These are phyloP conservation scores for Cenchrus fungigraminus DNA, from an alignment of 176 grass and related monocot species.

Conservation along the genomic window DNA sequence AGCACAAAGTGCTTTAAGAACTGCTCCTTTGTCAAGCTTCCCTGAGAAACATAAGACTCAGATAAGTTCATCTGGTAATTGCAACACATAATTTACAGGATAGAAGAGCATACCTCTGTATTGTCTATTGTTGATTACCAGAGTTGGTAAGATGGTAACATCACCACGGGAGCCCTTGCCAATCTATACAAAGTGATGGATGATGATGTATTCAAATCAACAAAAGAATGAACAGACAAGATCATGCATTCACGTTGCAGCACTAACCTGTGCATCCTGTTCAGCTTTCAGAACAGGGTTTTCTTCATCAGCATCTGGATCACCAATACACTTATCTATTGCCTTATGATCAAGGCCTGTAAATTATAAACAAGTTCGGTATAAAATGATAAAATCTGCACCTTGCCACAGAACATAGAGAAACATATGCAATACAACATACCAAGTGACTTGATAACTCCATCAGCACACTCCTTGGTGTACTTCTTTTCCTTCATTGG, in stretches of 20 bases:
- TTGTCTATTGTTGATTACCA: slow-evolving; percentile 97
- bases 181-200: slow-evolving; percentile 53
- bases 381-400: slow-evolving; percentile 2
- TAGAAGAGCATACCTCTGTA: slow-evolving; percentile 68
- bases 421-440: slow-evolving; percentile 33
- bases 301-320: slow-evolving; percentile 84
- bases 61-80: slow-evolving; percentile 24
- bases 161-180: slow-evolving; percentile 87
- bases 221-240: slow-evolving; percentile 25
- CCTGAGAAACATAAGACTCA: slow-evolving; percentile 52
- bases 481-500: slow-evolving; percentile 94
- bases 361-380: slow-evolving; percentile 28
- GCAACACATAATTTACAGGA: neutral
- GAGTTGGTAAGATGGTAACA: slow-evolving; percentile 93
- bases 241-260: neutral
- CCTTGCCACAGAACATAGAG: neutral
- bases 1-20: slow-evolving; percentile 93
- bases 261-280: slow-evolving; percentile 84
- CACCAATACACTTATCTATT: slow-evolving; percentile 83
- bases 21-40: slow-evolving; percentile 85
- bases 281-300: slow-evolving; percentile 89
- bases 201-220: slow-evolving; percentile 28
- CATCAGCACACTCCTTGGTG: slow-evolving; percentile 82
- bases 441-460: slow-evolving; percentile 89
- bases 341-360: slow-evolving; percentile 77